phyloP scores from a whole-genome alignment of 192 early-diverging fungal species.

The Linnemannia hyalina region DNA sequence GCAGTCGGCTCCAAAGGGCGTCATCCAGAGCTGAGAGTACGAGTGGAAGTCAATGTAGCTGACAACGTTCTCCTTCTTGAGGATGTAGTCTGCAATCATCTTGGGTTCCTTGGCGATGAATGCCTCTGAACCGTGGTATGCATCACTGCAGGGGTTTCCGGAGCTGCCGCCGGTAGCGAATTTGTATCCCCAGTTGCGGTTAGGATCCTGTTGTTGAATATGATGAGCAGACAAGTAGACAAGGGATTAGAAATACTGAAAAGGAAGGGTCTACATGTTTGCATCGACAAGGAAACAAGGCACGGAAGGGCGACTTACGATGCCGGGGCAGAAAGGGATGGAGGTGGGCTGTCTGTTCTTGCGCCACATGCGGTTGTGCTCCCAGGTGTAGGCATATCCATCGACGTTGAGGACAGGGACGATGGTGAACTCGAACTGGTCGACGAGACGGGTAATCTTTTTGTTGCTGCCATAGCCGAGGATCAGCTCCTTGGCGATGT shows the following conservation, averaged over 20 bases:
- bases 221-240: background rate
- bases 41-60: conserved; percentile 73
- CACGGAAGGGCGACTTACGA: conserved; percentile 28
- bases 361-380: conserved; percentile 65
- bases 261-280: background rate
- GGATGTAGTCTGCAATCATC: conserved; percentile 67
- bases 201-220: conserved; percentile 56
- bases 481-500: conserved; percentile 67
- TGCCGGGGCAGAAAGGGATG: conserved; percentile 68
- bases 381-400: conserved; percentile 72
- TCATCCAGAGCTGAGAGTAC: conserved; percentile 75
- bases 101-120: conserved; percentile 66
- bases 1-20: conserved; percentile 71
- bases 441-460: conserved; percentile 59
- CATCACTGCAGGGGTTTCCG: conserved; percentile 70
- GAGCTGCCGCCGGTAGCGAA: conserved; percentile 68
- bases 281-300: background rate
- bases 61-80: conserved; percentile 50
- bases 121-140: conserved; percentile 64
- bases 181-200: conserved; percentile 73
- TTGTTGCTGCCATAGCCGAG: conserved; percentile 61
- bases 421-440: conserved; percentile 66
- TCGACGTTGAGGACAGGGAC: conserved; percentile 76
- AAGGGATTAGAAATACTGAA: background rate
- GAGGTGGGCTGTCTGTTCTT: conserved; percentile 74